Conservation (phyloP, 805 yeast species). For the Metschnikowia orientalis region DNA sequence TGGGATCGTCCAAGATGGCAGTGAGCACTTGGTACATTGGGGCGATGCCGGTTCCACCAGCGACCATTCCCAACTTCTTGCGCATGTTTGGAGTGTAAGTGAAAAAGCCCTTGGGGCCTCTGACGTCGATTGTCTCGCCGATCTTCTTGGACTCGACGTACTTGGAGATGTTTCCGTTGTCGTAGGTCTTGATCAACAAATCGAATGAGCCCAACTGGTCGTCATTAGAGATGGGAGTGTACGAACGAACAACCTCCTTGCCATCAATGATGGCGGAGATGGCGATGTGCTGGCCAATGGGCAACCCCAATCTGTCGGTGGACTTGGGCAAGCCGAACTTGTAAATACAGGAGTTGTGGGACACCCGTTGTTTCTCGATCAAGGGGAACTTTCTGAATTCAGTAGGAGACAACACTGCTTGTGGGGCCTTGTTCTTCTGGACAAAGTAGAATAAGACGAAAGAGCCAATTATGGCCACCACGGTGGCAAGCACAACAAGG, state of each 20-base stretch:
- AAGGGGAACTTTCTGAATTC: conserved; percentile 76
- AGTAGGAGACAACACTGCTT: conserved; percentile 58
- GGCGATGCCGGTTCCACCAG: conserved; percentile 96
- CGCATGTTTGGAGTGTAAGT: conserved; percentile 77
- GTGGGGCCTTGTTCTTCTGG: conserved; percentile 32
- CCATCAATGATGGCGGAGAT: conserved; percentile 72
- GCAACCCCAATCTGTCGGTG: conserved; percentile 75
- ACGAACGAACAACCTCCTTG: conserved; percentile 77
- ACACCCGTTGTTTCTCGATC: conserved; percentile 66
- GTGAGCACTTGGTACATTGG: conserved; percentile 93
- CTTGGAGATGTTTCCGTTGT: conserved; percentile 78
- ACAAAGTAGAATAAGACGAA: conserved; percentile 32
- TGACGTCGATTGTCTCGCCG: conserved; percentile 73
- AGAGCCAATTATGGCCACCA: conserved; percentile 33
- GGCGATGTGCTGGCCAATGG: conserved; percentile 91
- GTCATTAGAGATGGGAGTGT: conserved; percentile 85
- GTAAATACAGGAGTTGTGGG: conserved; percentile 79
- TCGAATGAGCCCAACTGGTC: conserved; percentile 80
- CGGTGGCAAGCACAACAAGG: conserved; percentile 35
- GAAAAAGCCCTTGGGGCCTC: conserved; percentile 91
- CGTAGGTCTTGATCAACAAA: conserved; percentile 79
- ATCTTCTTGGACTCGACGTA: conserved; percentile 64
- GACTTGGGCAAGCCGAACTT: conserved; percentile 78
- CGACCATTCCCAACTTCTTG: conserved; percentile 76
- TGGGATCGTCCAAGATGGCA: conserved; percentile 71